These are phyloP conservation scores for Ceratocystiopsis brevicomis DNA, from an alignment of 2,329 filamentous ascomycete species.

Conservation along the genomic window DNA sequence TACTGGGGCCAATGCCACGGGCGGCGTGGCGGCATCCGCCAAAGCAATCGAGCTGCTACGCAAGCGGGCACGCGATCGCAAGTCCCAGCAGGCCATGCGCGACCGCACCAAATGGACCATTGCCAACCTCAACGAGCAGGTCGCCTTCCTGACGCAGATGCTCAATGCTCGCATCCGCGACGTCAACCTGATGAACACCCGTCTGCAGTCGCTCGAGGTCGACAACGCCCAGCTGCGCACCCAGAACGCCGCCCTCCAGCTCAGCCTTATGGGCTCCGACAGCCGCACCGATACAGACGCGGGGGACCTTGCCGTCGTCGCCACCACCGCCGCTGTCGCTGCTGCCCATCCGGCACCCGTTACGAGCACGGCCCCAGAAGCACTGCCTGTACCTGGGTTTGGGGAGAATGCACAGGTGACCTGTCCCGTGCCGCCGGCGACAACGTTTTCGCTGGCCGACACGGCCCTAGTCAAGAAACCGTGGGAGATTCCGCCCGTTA, in stretches of 20 bases:
- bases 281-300: background rate
- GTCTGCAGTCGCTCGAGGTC: conserved; percentile 11
- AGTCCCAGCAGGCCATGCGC: conserved; percentile 17
- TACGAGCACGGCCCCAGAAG: too few species aligned
- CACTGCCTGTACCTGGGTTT: too few species aligned
- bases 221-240: conserved; percentile 15
- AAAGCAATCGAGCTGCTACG: conserved; percentile 13
- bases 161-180: conserved; percentile 12
- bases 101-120: conserved; percentile 17
- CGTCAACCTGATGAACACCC: conserved; percentile 8
- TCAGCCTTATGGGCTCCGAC: conserved; percentile 12
- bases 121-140: conserved; percentile 13
- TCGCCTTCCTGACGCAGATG: conserved; percentile 11
- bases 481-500: conserved; percentile 12
- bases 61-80: conserved; percentile 16
- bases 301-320: background rate
- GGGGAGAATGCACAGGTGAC: too few species aligned
- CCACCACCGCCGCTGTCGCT: background rate
- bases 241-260: conserved; percentile 14
- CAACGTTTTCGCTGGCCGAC: background rate
- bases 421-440: background rate
- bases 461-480: conserved; percentile 4
- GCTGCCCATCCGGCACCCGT: too few species aligned
- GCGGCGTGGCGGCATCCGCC: background rate
- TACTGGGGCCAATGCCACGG: background rate